A percentile compares a stretch with the other conserved stretches of the same genome.
Conservation (phyloP, 345 rosid species). For the Heritiera littoralis region DNA sequence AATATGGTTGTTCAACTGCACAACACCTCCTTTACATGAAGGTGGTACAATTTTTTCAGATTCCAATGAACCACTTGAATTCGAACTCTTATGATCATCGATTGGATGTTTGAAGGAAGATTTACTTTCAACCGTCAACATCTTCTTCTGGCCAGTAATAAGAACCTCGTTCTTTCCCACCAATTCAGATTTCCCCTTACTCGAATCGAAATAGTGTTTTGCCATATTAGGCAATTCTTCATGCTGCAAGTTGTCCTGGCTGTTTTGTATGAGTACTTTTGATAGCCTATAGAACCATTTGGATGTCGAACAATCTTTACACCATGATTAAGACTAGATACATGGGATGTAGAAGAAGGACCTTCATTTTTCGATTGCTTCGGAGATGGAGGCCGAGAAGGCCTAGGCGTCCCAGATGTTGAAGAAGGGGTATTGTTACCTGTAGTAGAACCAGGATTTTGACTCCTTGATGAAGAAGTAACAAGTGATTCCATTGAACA, state of each 20-base stretch:
- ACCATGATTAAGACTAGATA: conserved; percentile 23
- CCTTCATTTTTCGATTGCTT: conserved; percentile 41
- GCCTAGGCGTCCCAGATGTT: conserved; percentile 14
- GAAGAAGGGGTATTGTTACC: conserved; percentile 37
- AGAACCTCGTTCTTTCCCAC: conserved; percentile 23
- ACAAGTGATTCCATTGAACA: conserved; percentile 61
- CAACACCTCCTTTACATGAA: conserved; percentile 32
- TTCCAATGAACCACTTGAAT: conserved; percentile 42
- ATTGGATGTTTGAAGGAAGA: conserved; percentile 35
- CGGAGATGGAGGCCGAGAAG: conserved; percentile 47
- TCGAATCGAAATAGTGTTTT: conserved; percentile 30
- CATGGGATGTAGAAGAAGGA: conserved; percentile 25
- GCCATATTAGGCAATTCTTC: conserved; percentile 43
- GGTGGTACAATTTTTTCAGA: conserved; percentile 40
- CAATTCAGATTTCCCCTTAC: conserved; percentile 34
- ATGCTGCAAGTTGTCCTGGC: conserved; percentile 21
- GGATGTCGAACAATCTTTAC: conserved; percentile 27
- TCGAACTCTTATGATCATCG: conserved; percentile 40
- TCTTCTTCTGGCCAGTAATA: conserved; percentile 28
- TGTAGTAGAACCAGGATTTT: conserved; percentile 35
- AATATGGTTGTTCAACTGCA: conserved; percentile 35
- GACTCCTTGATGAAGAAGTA: conserved; percentile 47
- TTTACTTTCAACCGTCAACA: conserved; percentile 33
- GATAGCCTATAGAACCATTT: conserved; percentile 33
- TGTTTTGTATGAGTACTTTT: conserved; percentile 31